These are phyloP conservation scores for Venturia oleaginea DNA, from an alignment of 2,329 filamentous ascomycete species.

Conservation along the genomic window DNA sequence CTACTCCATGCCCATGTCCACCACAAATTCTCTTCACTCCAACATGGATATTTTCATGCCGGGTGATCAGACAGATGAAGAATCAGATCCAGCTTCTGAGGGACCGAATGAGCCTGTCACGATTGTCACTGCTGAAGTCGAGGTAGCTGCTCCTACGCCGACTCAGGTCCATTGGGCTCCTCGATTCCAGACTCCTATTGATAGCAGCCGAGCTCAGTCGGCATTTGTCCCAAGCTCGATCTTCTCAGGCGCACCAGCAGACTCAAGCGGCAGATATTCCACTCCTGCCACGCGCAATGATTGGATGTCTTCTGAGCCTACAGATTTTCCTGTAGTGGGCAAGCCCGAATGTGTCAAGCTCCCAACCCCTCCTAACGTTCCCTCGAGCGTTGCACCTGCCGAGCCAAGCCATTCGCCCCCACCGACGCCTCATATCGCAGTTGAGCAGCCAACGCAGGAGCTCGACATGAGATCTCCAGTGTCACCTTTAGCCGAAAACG, in stretches of 20 bases:
- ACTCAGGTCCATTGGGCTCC: constrained; percentile 8
- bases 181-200: constrained; percentile 3
- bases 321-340: neutral
- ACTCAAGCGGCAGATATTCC: constrained; percentile 3
- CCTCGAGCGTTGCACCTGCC: neutral
- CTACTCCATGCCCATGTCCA: constrained; percentile 18
- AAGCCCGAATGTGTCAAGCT: neutral
- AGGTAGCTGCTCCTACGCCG: constrained; percentile 12
- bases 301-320: neutral
- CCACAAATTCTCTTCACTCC: constrained; percentile 15
- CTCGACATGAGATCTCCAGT: neutral
- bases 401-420: neutral
- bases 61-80: neutral
- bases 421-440: neutral
- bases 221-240: constrained; percentile 10
- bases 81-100: neutral
- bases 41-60: constrained; percentile 21
- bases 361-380: neutral
- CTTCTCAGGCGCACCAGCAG: constrained; percentile 4
- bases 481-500: constrained; percentile 7
- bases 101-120: constrained; percentile 9
- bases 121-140: constrained; percentile 13
- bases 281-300: constrained; percentile 8
- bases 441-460: neutral
- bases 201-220: constrained; percentile 6